A percentile compares a stretch with the other conserved stretches of the same genome.
Conservation (phyloP, 2,329 filamentous ascomycete genomes). For the Colletotrichum sp. region DNA sequence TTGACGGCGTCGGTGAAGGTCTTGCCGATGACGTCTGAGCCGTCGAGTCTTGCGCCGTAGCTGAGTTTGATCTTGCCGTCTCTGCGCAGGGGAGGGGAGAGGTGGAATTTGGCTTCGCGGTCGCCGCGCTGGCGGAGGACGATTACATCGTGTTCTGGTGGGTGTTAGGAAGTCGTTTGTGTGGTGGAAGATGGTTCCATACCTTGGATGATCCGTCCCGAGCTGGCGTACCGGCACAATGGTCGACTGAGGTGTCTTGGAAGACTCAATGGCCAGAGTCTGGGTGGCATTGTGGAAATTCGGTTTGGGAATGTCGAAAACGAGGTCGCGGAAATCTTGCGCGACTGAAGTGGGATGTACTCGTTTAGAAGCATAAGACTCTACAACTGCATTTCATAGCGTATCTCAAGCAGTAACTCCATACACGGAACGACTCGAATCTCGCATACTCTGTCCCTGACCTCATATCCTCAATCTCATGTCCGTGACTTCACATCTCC, state of each 20-base stretch:
- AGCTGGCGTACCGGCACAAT: background rate
- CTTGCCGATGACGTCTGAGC: conserved; percentile 68
- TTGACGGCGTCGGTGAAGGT: conserved; percentile 61
- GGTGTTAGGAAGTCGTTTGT: background rate
- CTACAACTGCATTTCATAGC: background rate
- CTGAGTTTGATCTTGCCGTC: conserved; percentile 36
- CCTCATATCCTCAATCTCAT: background rate
- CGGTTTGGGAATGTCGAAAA: background rate
- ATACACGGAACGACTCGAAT: background rate
- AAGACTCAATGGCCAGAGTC: background rate
- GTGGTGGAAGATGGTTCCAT: background rate
- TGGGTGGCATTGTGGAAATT: background rate
- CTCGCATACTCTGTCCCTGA: background rate
- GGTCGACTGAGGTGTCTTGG: background rate
- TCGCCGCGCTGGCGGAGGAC: conserved; percentile 42
- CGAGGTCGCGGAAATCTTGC: background rate
- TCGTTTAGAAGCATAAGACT: background rate
- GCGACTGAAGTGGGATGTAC: background rate
- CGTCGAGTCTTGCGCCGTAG: conserved; percentile 52
- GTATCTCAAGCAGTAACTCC: background rate
- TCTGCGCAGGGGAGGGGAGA: conserved; percentile 38
- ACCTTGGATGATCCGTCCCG: conserved; percentile 5
- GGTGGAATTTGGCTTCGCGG: conserved; percentile 38
- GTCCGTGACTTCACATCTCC: background rate
- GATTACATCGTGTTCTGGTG: conserved; percentile 43